Percentiles rank a stretch among this genome's conserved stretches.
Evolutionary conservation across 2,329 filamentous ascomycete species (phyloP).

Genomic region (Botrytis aclada): DNA sequence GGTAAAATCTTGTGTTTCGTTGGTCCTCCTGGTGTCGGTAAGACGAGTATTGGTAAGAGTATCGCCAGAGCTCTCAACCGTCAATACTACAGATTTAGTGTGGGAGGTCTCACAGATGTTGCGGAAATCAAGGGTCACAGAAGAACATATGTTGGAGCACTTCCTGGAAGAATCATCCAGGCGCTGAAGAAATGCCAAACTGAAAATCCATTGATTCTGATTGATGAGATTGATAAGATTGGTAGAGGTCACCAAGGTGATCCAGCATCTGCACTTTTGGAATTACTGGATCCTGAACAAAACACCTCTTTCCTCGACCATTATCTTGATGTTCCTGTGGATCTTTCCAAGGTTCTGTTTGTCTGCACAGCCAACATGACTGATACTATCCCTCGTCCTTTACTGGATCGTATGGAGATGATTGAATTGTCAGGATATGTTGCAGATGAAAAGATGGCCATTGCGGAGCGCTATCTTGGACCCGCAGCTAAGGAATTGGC

Average conservation of each 20-base stretch:
- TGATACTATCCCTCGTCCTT: conserved; percentile 90
- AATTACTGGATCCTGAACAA: conserved; percentile 93
- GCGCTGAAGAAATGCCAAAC: conserved; percentile 98
- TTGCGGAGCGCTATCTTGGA: conserved; percentile 87
- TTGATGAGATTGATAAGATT: conserved; percentile 98
- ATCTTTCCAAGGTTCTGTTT: conserved; percentile 95
- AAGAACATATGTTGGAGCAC: conserved; percentile 90
- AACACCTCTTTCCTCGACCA: conserved; percentile 97
- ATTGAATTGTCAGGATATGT: conserved; percentile 96
- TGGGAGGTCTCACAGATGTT: conserved; percentile 93
- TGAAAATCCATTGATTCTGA: conserved; percentile 93
- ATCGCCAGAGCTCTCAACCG: conserved; percentile 92
- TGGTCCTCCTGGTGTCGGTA: conserved; percentile 93
- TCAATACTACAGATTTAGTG: conserved; percentile 97
- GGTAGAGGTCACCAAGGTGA: conserved; percentile 95
- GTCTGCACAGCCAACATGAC: conserved; percentile 99
- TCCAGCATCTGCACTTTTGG: conserved; percentile 87
- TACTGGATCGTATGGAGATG: conserved; percentile 96
- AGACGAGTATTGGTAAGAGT: conserved; percentile 98
- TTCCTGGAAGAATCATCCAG: conserved; percentile 96
- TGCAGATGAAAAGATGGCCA: conserved; percentile 97
- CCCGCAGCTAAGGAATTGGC: conserved; percentile 93
- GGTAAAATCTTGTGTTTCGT: conserved; percentile 98
- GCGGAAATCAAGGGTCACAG: conserved; percentile 98
- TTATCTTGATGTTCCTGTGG: conserved; percentile 97